Evolutionary conservation across 1,284 basidiomycete genomes (phyloP).

Genomic region (Puccinia polysora): DNA sequence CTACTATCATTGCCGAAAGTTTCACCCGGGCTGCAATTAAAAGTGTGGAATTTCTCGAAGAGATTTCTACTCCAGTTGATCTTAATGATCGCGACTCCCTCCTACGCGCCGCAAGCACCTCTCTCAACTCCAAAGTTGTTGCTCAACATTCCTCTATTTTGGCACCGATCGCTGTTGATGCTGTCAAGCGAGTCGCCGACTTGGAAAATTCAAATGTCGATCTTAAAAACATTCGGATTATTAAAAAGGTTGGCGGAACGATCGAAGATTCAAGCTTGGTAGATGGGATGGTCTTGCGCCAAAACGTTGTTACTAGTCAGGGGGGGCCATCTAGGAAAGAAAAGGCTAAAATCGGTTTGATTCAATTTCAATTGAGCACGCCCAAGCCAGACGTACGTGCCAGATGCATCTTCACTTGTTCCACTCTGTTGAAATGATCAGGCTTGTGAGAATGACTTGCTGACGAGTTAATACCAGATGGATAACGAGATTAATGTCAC

Average conservation of each 20-base stretch:
- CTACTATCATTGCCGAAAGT: slow-evolving; percentile 92
- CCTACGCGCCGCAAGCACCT: slow-evolving; percentile 87
- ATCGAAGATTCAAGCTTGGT: slow-evolving; percentile 98
- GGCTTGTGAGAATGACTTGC: neutral
- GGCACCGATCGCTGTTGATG: slow-evolving; percentile 91
- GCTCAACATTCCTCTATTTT: slow-evolving; percentile 97
- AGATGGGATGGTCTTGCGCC: slow-evolving; percentile 92
- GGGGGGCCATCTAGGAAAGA: slow-evolving; percentile 93
- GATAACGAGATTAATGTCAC: slow-evolving; percentile 99
- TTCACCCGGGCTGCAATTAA: slow-evolving; percentile 89
- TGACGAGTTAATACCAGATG: slow-evolving; percentile 63
- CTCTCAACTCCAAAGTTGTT: slow-evolving; percentile 98
- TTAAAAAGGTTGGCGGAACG: slow-evolving; percentile 98
- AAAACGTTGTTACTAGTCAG: slow-evolving; percentile 82
- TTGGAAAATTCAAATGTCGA: slow-evolving; percentile 80
- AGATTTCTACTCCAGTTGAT: slow-evolving; percentile 88
- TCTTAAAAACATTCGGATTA: slow-evolving; percentile 88
- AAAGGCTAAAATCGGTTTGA: slow-evolving; percentile 96
- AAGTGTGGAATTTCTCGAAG: slow-evolving; percentile 87
- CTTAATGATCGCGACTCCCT: slow-evolving; percentile 80
- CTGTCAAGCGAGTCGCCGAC: slow-evolving; percentile 84
- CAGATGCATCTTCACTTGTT: neutral
- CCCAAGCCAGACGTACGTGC: slow-evolving; percentile 89
- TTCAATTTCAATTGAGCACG: slow-evolving; percentile 96
- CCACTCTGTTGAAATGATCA: neutral